Conservation (phyloP, 345 rosid genomes). For the Gossypium thurberi region DNA sequence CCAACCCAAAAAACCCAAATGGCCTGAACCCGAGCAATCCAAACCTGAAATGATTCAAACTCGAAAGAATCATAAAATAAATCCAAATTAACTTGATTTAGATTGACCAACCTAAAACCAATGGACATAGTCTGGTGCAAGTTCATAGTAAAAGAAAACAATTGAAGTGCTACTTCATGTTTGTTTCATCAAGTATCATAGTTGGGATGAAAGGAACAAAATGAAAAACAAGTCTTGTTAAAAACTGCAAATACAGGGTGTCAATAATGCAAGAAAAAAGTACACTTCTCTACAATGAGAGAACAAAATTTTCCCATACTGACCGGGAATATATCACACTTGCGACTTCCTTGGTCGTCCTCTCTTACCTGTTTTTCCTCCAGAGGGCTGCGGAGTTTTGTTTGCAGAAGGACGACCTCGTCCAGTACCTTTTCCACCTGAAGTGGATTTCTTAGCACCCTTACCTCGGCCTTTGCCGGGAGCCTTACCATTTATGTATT, state of each 20-base stretch:
- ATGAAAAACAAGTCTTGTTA: background rate
- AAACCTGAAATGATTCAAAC: no score
- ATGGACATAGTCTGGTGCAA: no score
- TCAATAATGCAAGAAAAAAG: background rate
- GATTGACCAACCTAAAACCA: no score
- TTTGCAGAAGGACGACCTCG: constrained; percentile 33
- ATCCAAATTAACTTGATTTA: no score
- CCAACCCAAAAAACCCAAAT: no score
- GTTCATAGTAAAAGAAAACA: background rate
- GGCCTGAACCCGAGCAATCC: no score
- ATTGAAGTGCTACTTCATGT: background rate
- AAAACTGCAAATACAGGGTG: background rate
- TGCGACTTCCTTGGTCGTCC: constrained; percentile 71
- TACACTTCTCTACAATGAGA: background rate
- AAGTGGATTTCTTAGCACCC: constrained; percentile 17
- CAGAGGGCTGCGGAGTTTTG: constrained; percentile 29
- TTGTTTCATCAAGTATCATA: background rate
- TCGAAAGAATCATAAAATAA: no score
- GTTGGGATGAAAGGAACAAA: background rate
- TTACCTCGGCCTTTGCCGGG: constrained; percentile 45
- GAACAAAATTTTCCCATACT: constrained; percentile 13
- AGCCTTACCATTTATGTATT: constrained; percentile 43
- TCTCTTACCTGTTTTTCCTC: constrained; percentile 50
- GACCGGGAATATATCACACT: constrained; percentile 1
- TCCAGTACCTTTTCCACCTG: constrained; percentile 33